Percentiles rank a stretch among this genome's conserved stretches.
These are phyloP conservation scores for Amanita inopinata DNA, from an alignment of 768 basidiomycete genomes.

Conservation along the genomic window DNA sequence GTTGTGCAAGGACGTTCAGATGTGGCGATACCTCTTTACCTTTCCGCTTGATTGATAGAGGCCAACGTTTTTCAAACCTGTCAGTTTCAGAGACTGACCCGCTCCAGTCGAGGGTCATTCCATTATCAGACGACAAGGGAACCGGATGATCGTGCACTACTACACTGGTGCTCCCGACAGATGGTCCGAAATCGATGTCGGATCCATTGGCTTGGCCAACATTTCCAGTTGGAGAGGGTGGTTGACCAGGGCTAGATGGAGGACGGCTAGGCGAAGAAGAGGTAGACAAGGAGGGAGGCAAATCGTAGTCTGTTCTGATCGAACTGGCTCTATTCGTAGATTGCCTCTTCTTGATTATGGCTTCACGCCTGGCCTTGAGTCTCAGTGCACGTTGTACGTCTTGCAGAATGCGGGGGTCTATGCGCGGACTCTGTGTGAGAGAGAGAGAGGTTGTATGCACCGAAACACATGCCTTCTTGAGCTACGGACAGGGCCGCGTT, in stretches of 20 bases:
- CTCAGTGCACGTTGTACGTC: conserved; percentile 72
- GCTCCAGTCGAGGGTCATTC: conserved; percentile 69
- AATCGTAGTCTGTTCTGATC: conserved; percentile 14
- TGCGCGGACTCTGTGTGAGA: neutral
- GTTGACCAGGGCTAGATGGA: neutral
- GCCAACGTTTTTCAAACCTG: conserved; percentile 51
- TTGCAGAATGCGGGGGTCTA: conserved; percentile 74
- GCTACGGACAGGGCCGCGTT: conserved; percentile 28
- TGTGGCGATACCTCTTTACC: conserved; percentile 39
- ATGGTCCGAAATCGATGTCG: conserved; percentile 6
- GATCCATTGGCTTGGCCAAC: conserved; percentile 13
- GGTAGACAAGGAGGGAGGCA: conserved; percentile 1
- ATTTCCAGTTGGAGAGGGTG: neutral
- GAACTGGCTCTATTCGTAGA: conserved; percentile 8
- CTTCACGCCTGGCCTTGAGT: conserved; percentile 67
- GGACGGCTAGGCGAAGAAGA: neutral
- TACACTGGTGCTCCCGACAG: conserved; percentile 29
- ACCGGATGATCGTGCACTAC: conserved; percentile 46
- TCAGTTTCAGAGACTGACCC: conserved; percentile 45
- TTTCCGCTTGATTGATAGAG: conserved; percentile 49
- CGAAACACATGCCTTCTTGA: conserved; percentile 58
- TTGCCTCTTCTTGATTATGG: conserved; percentile 32
- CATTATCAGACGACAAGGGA: conserved; percentile 59
- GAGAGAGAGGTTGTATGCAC: too few species aligned
- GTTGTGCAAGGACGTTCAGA: conserved; percentile 39